phyloP scores from a whole-genome alignment of 352 stramenopile species.

The Phytophthora sojae region DNA sequence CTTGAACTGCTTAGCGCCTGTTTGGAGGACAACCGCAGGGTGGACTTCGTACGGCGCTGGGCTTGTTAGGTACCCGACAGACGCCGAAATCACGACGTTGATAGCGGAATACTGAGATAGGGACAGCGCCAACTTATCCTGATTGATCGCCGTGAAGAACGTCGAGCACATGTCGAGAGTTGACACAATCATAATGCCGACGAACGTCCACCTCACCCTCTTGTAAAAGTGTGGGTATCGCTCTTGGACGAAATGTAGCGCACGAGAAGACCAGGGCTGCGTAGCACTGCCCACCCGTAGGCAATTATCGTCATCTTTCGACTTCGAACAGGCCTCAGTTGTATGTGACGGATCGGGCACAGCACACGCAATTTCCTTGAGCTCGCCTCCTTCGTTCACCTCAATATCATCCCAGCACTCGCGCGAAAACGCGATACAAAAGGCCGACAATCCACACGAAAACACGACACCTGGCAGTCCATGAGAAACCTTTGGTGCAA shows the following conservation, averaged over 20 bases:
- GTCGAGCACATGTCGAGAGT: constrained; percentile 77
- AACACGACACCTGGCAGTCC: constrained; percentile 58
- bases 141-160: constrained; percentile 54
- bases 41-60: constrained; percentile 68
- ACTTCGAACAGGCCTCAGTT: neutral
- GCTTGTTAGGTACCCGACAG: constrained; percentile 74
- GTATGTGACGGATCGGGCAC: neutral
- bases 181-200: constrained; percentile 73
- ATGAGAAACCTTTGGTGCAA: constrained; percentile 56
- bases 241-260: constrained; percentile 35
- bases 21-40: constrained; percentile 61
- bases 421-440: constrained; percentile 69
- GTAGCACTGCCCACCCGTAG: neutral
- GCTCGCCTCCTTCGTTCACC: constrained; percentile 31
- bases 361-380: constrained; percentile 25
- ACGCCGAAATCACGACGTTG: constrained; percentile 74
- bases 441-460: constrained; percentile 66
- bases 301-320: neutral
- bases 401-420: constrained; percentile 85
- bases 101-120: constrained; percentile 81
- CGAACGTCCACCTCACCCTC: constrained; percentile 82
- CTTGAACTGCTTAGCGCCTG: constrained; percentile 63
- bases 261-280: constrained; percentile 32
- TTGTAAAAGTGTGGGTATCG: constrained; percentile 71
- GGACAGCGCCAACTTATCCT: constrained; percentile 49